Base-by-base conservation (phyloP, 1,284 basidiomycete species). In the Ceratobasidium sp. region DNA sequence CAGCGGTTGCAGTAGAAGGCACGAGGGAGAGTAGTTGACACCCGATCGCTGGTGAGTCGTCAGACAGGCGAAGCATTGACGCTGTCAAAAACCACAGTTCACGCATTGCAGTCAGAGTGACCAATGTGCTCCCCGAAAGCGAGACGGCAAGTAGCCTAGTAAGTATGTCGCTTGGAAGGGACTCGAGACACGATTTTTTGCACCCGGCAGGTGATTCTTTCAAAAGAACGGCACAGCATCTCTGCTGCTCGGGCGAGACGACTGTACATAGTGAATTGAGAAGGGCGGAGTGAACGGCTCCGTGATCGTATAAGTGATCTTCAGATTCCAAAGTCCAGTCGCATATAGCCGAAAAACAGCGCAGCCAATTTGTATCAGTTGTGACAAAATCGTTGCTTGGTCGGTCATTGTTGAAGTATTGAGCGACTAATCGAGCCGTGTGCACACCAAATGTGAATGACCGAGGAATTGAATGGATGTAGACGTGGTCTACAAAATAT, bases 81-180 rank as follows among this genome's bases (percentile, higher is more conserved):
- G 46, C 20, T 13, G 33, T 18, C 13, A 66, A 7, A 10, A 2
- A 6, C 63, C 63, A 66, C 20, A 66, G 40, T 23, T 44, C n/a
- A 13, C 40, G 42, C 63, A 66, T 66, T 66, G 63, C 63, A 15
- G 39, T 44, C 5, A 40, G 63, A 23, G 63, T 40, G 6, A n/a
- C 15, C 2, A 33, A 13, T 9, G 13, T 44, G 63, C 9, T 44
- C 2, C 20, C 44, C 7, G 40, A 66, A 44, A 66, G n/a, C n/a
- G 58, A 66, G 42, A 15, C 39, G 33, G 33, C 40, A 1, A 46
- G 26, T 12, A 66, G 12, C 63, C 2, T 23, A 6, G 18, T n/a
- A 26, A 66, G 44, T 0, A 20, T 49, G 44, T 13, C 13, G n/a
- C 39, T 49, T 46, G 63, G 44, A 66, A 66, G n/a, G 26, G 42